These are phyloP conservation scores for Elsinoe ampelina DNA, from an alignment of 2,329 filamentous ascomycete species.

Conservation along the genomic window DNA sequence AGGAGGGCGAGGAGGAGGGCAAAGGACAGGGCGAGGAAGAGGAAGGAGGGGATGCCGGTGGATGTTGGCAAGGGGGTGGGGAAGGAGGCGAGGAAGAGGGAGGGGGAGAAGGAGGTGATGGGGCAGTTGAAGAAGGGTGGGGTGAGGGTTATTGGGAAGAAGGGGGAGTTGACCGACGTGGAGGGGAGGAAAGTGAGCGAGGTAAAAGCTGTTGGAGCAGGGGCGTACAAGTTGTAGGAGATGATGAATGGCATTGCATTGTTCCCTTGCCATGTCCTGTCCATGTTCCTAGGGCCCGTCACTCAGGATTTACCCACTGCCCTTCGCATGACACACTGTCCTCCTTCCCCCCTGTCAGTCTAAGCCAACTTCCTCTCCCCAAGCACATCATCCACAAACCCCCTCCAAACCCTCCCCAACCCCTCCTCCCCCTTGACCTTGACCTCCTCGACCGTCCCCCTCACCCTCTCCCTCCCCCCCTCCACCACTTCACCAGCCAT, in stretches of 20 bases:
- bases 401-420: constrained; percentile 33
- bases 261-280: too few relatives aligned
- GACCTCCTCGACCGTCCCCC: constrained; percentile 34
- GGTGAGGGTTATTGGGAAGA: constrained; percentile 85
- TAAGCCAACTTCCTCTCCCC: constrained; percentile 23
- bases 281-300: too few relatives aligned
- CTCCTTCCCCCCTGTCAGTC: too few relatives aligned
- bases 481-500: not conserved
- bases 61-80: constrained; percentile 36
- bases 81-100: constrained; percentile 48
- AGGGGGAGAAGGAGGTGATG: constrained; percentile 49
- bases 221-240: constrained; percentile 17
- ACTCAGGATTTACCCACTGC: too few relatives aligned
- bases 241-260: not conserved
- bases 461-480: constrained; percentile 27
- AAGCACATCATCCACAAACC: constrained; percentile 42
- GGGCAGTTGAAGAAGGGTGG: constrained; percentile 71
- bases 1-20: constrained; percentile 53
- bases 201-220: constrained; percentile 11
- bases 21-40: constrained; percentile 75
- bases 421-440: constrained; percentile 29
- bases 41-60: constrained; percentile 53
- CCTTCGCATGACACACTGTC: too few relatives aligned
- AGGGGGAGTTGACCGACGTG: constrained; percentile 75
- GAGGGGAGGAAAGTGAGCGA: constrained; percentile 62